phyloP scores from a whole-genome alignment of 1,284 basidiomycete genomes.

The Earliella scabrosa region DNA sequence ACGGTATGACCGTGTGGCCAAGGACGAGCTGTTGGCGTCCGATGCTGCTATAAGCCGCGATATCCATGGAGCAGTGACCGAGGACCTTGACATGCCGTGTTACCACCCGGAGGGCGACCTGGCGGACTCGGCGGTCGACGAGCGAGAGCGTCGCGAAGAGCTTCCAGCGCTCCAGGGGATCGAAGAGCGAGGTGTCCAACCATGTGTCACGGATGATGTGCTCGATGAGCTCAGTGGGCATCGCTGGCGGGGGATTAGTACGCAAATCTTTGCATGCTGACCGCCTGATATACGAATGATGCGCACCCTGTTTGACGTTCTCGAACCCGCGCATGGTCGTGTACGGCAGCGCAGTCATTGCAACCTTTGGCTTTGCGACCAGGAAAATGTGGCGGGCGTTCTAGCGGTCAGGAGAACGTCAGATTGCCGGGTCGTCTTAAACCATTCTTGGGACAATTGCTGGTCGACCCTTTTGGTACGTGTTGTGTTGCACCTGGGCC shows the following conservation, averaged over 20 bases:
- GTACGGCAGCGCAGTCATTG: not conserved
- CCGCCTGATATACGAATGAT: too few species aligned
- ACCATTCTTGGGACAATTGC: too few species aligned
- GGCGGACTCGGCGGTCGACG: not conserved
- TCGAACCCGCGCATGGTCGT: too few species aligned
- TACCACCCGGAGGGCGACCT: not conserved
- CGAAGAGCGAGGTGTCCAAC: slow-evolving; percentile 3
- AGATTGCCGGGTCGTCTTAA: too few species aligned
- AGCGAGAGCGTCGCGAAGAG: slow-evolving; percentile 2
- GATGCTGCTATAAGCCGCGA: slow-evolving; percentile 8
- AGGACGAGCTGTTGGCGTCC: slow-evolving; percentile 2
- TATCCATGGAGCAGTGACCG: slow-evolving; percentile 8
- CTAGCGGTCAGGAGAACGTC: too few species aligned
- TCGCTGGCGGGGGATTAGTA: not conserved
- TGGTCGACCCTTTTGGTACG: too few species aligned
- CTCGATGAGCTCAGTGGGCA: slow-evolving; percentile 1
- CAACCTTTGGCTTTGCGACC: too few species aligned
- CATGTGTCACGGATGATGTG: slow-evolving; percentile 3
- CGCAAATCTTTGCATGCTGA: too few species aligned
- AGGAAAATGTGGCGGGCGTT: too few species aligned
- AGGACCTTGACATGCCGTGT: slow-evolving; percentile 11
- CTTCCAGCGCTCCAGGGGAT: slow-evolving; percentile 1
- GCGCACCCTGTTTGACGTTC: too few species aligned
- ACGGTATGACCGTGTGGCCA: not conserved
- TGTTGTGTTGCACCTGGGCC: too few species aligned